These are phyloP conservation scores for Desmodesmus armatus DNA, from an alignment of 139 green algal species.

Conservation along the genomic window DNA sequence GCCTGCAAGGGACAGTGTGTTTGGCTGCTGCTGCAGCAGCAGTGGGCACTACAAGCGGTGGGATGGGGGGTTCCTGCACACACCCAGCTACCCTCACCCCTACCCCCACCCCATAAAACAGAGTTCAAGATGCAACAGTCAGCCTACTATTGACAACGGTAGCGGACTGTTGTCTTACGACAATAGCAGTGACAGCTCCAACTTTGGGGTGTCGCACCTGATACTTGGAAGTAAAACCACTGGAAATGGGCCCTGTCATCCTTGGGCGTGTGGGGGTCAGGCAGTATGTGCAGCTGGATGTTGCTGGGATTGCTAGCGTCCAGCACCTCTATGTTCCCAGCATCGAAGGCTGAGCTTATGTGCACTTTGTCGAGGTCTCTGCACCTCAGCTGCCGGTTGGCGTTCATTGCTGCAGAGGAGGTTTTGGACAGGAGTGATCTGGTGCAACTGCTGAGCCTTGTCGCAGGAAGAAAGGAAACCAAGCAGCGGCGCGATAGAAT, in stretches of 20 bases:
- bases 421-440: background rate
- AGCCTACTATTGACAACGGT: background rate
- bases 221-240: constrained; percentile 79
- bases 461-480: background rate
- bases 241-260: constrained; percentile 66
- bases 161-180: background rate
- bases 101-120: too few relatives aligned
- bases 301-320: constrained; percentile 40
- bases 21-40: too few relatives aligned
- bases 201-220: constrained; percentile 36
- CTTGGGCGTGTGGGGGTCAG: constrained; percentile 76
- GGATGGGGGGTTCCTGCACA: background rate
- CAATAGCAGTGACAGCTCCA: background rate
- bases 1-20: background rate
- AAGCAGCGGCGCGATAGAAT: background rate
- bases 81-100: too few relatives aligned
- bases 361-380: background rate
- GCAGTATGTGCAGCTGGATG: constrained; percentile 65
- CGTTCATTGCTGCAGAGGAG: background rate
- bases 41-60: background rate
- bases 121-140: background rate
- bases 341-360: constrained; percentile 59
- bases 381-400: background rate
- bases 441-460: background rate
- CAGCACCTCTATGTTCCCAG: constrained; percentile 72